These are phyloP conservation scores for Atkinsonella hypoxylon DNA, from an alignment of 2,329 filamentous ascomycete species.

Conservation along the genomic window DNA sequence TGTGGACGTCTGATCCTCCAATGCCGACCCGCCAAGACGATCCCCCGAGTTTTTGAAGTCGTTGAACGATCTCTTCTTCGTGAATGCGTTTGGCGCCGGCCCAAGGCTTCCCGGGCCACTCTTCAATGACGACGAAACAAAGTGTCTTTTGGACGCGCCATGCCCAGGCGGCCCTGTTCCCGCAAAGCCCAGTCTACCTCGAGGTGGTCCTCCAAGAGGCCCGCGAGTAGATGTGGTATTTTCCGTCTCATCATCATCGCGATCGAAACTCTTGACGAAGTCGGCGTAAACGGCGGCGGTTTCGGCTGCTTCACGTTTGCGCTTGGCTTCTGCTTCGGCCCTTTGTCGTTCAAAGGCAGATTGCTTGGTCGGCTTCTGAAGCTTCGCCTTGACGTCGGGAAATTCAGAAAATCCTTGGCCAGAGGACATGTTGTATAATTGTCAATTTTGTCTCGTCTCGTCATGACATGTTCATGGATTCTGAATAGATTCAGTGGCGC, in stretches of 20 bases:
- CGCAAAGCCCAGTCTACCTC: conserved; percentile 3
- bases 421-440: conserved; percentile 29
- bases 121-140: conserved; percentile 41
- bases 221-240: neutral
- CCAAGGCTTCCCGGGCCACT: conserved; percentile 53
- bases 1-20: conserved; percentile 26
- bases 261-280: conserved; percentile 70
- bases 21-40: conserved; percentile 19
- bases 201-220: conserved; percentile 13
- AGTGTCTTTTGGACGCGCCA: conserved; percentile 46
- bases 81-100: conserved; percentile 34
- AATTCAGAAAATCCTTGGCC: conserved; percentile 44
- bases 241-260: conserved; percentile 36
- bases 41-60: conserved; percentile 26
- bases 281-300: conserved; percentile 78
- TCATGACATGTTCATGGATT: conserved; percentile 7
- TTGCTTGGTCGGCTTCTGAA: conserved; percentile 69
- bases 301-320: conserved; percentile 71
- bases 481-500: neutral
- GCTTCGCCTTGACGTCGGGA: conserved; percentile 63
- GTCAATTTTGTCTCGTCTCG: neutral
- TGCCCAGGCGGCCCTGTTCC: conserved; percentile 5
- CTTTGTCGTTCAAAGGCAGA: conserved; percentile 82
- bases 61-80: conserved; percentile 41
- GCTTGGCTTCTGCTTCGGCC: conserved; percentile 81